phyloP scores from a whole-genome alignment of 2,329 filamentous ascomycete species.

The Fusarium dimerum region DNA sequence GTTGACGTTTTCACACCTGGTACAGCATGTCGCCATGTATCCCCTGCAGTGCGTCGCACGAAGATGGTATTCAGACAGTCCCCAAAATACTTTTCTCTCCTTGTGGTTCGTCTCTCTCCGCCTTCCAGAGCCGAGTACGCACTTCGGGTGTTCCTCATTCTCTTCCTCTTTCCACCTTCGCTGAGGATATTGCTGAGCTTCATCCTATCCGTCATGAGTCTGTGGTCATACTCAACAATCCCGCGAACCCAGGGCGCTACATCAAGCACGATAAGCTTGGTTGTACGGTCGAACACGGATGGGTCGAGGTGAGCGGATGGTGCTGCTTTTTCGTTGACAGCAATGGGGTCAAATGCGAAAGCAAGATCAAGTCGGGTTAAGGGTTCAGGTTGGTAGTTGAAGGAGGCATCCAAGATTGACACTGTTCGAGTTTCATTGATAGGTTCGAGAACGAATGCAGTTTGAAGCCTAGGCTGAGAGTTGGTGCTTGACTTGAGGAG shows the following conservation, averaged over 20 bases:
- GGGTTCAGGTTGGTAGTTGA: slow-evolving; percentile 28
- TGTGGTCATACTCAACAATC: slow-evolving; percentile 76
- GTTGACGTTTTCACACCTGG: slow-evolving; percentile 11
- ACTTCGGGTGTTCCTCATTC: slow-evolving; percentile 70
- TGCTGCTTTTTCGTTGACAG: slow-evolving; percentile 47
- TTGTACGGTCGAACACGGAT: slow-evolving; percentile 75
- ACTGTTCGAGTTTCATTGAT: slow-evolving; percentile 38
- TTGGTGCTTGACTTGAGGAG: slow-evolving; percentile 12
- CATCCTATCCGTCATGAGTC: slow-evolving; percentile 67
- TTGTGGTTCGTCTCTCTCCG: slow-evolving; percentile 64
- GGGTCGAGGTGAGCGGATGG: slow-evolving; percentile 53
- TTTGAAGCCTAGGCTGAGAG: neutral
- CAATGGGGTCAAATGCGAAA: slow-evolving; percentile 62
- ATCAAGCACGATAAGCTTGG: slow-evolving; percentile 68
- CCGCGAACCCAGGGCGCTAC: slow-evolving; percentile 87
- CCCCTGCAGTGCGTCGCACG: slow-evolving; percentile 65
- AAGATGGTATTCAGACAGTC: slow-evolving; percentile 58
- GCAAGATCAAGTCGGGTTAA: slow-evolving; percentile 55
- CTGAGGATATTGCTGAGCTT: slow-evolving; percentile 63
- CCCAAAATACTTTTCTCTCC: slow-evolving; percentile 73
- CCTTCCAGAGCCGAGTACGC: slow-evolving; percentile 78
- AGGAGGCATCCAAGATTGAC: slow-evolving; percentile 40
- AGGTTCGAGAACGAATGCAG: slow-evolving; percentile 19
- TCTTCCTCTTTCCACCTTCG: slow-evolving; percentile 52
- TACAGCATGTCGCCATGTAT: slow-evolving; percentile 38